Percentiles rank a stretch among this genome's conserved stretches.
Conservation (phyloP, 495 filamentous ascomycete species). For the Beverwykella pulmonaria region DNA sequence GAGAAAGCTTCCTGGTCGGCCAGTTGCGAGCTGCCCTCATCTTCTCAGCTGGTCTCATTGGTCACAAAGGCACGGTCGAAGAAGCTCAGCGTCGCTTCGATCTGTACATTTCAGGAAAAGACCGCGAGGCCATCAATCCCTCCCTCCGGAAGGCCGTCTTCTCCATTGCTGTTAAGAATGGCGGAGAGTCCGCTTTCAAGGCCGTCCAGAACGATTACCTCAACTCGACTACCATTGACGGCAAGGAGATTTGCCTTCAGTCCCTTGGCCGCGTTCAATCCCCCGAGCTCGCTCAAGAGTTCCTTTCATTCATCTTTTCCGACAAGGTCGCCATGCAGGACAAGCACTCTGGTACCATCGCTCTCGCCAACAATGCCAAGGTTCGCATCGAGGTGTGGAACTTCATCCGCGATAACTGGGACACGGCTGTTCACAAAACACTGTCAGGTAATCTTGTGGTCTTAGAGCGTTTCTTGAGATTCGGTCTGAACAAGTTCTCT, state of each 20-base stretch:
- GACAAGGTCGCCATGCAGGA: constrained; percentile 78
- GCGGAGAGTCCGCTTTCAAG: constrained; percentile 66
- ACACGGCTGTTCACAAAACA: constrained; percentile 59
- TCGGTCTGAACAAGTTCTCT: constrained; percentile 75
- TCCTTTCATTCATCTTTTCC: constrained; percentile 79
- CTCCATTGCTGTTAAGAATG: constrained; percentile 71
- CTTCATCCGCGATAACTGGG: constrained; percentile 81
- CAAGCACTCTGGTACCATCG: constrained; percentile 74
- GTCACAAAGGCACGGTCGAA: constrained; percentile 67
- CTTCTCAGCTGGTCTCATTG: constrained; percentile 68
- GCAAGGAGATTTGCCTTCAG: constrained; percentile 79
- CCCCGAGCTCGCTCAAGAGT: constrained; percentile 65
- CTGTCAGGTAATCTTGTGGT: constrained; percentile 81
- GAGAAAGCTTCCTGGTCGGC: constrained; percentile 78
- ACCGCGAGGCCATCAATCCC: constrained; percentile 71
- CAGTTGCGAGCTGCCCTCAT: constrained; percentile 83
- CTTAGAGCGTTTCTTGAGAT: constrained; percentile 81
- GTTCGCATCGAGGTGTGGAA: constrained; percentile 75
- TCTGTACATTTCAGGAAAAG: constrained; percentile 66
- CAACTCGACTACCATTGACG: constrained; percentile 79
- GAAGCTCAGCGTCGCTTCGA: constrained; percentile 78
- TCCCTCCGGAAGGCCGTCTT: constrained; percentile 80
- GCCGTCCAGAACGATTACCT: constrained; percentile 81
- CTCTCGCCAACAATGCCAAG: constrained; percentile 70
- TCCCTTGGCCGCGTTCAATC: constrained; percentile 76